Evolutionary conservation across 1,284 basidiomycete species (phyloP), one percentile per base, ranked within the genome.

Genomic region (Thecaphora thlaspeos): DNA sequence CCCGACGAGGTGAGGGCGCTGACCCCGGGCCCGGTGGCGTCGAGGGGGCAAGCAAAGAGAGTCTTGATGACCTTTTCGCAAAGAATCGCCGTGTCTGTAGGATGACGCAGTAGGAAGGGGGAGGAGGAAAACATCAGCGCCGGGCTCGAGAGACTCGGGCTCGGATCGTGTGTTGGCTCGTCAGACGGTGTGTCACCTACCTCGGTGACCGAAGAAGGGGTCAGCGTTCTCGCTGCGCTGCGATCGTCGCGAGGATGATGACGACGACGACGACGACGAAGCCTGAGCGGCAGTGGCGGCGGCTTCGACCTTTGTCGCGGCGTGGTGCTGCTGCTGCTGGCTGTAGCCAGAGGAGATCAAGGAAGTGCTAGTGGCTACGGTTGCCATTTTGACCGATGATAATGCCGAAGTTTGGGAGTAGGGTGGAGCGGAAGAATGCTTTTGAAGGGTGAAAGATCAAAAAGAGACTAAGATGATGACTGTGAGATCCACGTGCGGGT

Each of bases 1-100:
- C 51, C 52, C 34, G 52, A 56, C n/a, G 46, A 46, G 1, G 61
- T 51, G 12, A 62, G 46, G 10, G 55, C 43, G 22, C 44, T 47
- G 23, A 55, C 69, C 11, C 68, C 67, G 4, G 71, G 60, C 36
- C 70, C 64, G n/a, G 71, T 59, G 24, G 71, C 72, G 60, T 74
- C 71, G 42, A 74, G 51, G 0, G 71, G 70, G 57, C 71, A 74
- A 22, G 68, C 61, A 34, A 73, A 74, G 43, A 74, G 70, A 41
- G 71, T 65, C 30, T 62, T 49, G 47, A 74, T 74, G 57, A 74
- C 69, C 39, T 57, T 54, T 46, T 74, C 71, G 50, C 65, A 74
- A 4, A 72, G 59, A 56, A 73, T 70, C 40, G 70, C 49, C 15
- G 63, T 52, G 39, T 70, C 71, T 68, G 41, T 45, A 12, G 15